These are phyloP conservation scores for Curvularia verruculosa DNA, from an alignment of 2,329 filamentous ascomycete genomes.

Conservation along the genomic window DNA sequence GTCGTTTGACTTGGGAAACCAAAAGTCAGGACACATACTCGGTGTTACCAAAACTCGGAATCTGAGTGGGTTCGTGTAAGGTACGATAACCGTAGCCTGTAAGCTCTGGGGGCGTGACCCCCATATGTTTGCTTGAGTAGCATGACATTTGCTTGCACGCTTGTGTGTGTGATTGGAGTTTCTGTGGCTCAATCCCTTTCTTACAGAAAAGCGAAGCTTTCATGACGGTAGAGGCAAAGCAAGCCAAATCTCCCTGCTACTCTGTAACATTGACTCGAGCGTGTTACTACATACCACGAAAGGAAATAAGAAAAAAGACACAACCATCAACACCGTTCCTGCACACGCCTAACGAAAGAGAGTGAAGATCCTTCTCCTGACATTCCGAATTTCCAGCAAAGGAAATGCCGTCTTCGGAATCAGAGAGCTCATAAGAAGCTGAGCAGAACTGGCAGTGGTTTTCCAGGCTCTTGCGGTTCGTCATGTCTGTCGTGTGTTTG, in stretches of 20 bases:
- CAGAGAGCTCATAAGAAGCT: slow-evolving; percentile 18
- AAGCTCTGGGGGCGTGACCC: neutral
- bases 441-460: slow-evolving; percentile 27
- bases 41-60: slow-evolving; percentile 1
- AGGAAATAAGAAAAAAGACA: slow-evolving; percentile 22
- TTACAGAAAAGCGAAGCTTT: neutral
- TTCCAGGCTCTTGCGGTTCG: neutral
- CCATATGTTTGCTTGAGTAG: neutral
- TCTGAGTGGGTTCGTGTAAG: neutral
- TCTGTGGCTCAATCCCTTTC: slow-evolving; percentile 1
- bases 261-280: slow-evolving; percentile 15
- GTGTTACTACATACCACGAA: slow-evolving; percentile 37
- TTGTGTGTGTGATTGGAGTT: slow-evolving; percentile 1
- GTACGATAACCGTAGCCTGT: neutral
- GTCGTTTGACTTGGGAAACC: neutral
- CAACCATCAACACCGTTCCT: slow-evolving; percentile 33
- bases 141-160: neutral
- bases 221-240: slow-evolving; percentile 2
- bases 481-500: slow-evolving; percentile 8
- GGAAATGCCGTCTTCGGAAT: slow-evolving; percentile 14
- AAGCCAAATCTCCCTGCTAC: slow-evolving; percentile 5
- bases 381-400: slow-evolving; percentile 18
- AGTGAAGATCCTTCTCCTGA: slow-evolving; percentile 28
- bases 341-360: slow-evolving; percentile 33
- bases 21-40: neutral